These are phyloP conservation scores for Pythium plurisporium DNA, from an alignment of 352 stramenopile genomes.

Conservation along the genomic window DNA sequence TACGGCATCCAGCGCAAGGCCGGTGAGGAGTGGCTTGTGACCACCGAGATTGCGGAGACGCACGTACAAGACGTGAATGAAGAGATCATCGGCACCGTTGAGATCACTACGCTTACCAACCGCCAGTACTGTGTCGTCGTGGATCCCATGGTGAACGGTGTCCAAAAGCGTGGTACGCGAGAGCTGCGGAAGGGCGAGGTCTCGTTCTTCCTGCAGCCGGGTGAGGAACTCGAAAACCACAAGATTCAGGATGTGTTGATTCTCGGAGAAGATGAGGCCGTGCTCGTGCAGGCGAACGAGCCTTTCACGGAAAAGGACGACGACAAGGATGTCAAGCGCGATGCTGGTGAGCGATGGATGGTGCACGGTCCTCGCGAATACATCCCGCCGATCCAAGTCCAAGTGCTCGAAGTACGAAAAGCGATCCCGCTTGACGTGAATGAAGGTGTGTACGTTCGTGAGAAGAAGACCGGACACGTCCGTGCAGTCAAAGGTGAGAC, in stretches of 20 bases:
- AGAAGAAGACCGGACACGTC: conserved; percentile 72
- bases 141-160: conserved; percentile 58
- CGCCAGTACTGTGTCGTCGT: conserved; percentile 81
- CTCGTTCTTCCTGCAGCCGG: conserved; percentile 69
- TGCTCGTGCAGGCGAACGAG: conserved; percentile 69
- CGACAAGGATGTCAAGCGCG: conserved; percentile 35
- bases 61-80: conserved; percentile 80
- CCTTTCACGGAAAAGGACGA: conserved; percentile 46
- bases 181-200: conserved; percentile 68
- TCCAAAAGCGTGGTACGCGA: conserved; percentile 65
- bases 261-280: conserved; percentile 70
- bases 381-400: conserved; percentile 72
- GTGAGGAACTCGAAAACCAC: conserved; percentile 55
- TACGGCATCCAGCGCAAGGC: conserved; percentile 66
- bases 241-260: conserved; percentile 62
- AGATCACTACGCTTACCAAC: conserved; percentile 67
- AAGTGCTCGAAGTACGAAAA: conserved; percentile 68
- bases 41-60: conserved; percentile 60
- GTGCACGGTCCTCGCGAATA: conserved; percentile 75
- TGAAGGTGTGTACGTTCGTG: conserved; percentile 76
- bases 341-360: conserved; percentile 78
- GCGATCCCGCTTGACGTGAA: conserved; percentile 76
- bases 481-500: conserved; percentile 69
- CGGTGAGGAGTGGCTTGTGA: conserved; percentile 79
- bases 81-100: conserved; percentile 54